Evolutionary conservation across 1,284 basidiomycete genomes (phyloP).

Genomic region (Quambalaria eucalypti): DNA sequence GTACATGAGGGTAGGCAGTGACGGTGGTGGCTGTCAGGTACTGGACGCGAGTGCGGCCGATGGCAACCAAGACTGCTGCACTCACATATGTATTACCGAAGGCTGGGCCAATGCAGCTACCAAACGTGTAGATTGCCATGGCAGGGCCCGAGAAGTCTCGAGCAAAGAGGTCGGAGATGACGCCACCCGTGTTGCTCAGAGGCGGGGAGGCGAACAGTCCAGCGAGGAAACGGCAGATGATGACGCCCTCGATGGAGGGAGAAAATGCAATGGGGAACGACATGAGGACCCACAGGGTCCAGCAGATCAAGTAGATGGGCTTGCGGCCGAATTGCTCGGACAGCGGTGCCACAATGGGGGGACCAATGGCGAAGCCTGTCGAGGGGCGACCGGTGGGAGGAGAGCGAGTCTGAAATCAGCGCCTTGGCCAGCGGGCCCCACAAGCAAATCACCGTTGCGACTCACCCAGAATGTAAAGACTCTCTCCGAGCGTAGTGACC

Average conservation of each 20-base stretch:
- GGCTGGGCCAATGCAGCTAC: conserved; percentile 30
- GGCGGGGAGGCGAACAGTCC: conserved; percentile 30
- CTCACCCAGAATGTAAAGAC: conserved; percentile 38
- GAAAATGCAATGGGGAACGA: conserved; percentile 34
- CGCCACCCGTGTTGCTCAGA: conserved; percentile 27
- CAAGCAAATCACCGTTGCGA: too few species aligned
- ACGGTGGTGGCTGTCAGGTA: too few species aligned
- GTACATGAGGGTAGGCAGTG: too few species aligned
- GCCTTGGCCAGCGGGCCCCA: too few species aligned
- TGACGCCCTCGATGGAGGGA: conserved; percentile 24
- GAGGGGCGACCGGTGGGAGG: too few species aligned
- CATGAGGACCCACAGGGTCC: conserved; percentile 27
- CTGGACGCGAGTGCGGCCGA: too few species aligned
- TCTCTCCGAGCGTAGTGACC: conserved; percentile 30
- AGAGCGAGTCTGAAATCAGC: too few species aligned
- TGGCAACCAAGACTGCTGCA: too few species aligned
- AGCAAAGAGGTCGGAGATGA: conserved; percentile 31
- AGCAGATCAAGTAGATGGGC: conserved; percentile 28
- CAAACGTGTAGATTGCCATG: conserved; percentile 31
- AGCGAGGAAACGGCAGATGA: conserved; percentile 39
- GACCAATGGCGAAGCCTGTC: conserved; percentile 32
- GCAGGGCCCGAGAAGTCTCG: conserved; percentile 28
- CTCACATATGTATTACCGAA: conserved; percentile 27
- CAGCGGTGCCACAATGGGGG: conserved; percentile 35
- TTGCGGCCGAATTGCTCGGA: conserved; percentile 20